phyloP scores from a whole-genome alignment of 2,329 filamentous ascomycete genomes.

The Verticillium longisporum region DNA sequence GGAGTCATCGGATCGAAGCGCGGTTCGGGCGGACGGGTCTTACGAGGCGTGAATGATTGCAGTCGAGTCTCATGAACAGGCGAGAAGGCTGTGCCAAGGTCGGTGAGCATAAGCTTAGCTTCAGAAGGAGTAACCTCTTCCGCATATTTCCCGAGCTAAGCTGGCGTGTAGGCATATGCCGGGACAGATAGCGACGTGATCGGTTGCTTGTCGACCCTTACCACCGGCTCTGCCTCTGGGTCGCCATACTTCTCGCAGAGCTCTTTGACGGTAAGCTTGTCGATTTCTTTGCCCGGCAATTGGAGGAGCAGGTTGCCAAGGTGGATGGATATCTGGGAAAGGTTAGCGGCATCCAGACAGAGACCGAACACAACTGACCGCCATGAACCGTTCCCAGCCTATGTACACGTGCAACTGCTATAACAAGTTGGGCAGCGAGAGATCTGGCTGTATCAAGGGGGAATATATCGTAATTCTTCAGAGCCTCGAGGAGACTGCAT shows the following conservation, averaged over 20 bases:
- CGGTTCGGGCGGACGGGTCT: conserved; percentile 25
- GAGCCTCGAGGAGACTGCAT: conserved; percentile 5
- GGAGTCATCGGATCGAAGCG: conserved; percentile 22
- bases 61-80: conserved; percentile 12
- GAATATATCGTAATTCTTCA: conserved; percentile 2
- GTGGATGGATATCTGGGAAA: conserved; percentile 19
- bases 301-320: conserved; percentile 24
- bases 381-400: conserved; percentile 17
- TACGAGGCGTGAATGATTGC: conserved; percentile 21
- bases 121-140: conserved; percentile 19
- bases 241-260: conserved; percentile 17
- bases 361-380: conserved; percentile 1
- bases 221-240: conserved; percentile 15
- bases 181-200: conserved; percentile 18
- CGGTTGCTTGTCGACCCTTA: conserved; percentile 11
- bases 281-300: conserved; percentile 6
- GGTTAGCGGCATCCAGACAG: too few relatives aligned
- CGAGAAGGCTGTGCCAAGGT: conserved; percentile 29
- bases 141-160: conserved; percentile 26
- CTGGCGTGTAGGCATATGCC: conserved; percentile 17
- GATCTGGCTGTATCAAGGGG: conserved; percentile 10
- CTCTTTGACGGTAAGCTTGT: conserved; percentile 15
- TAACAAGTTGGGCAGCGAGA: conserved; percentile 10
- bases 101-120: conserved; percentile 15
- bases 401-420: conserved; percentile 16